Evolutionary conservation across 208 protist genomes (phyloP), one percentile per base, ranked within the genome.

Genomic region (Crithidia expoeki): DNA sequence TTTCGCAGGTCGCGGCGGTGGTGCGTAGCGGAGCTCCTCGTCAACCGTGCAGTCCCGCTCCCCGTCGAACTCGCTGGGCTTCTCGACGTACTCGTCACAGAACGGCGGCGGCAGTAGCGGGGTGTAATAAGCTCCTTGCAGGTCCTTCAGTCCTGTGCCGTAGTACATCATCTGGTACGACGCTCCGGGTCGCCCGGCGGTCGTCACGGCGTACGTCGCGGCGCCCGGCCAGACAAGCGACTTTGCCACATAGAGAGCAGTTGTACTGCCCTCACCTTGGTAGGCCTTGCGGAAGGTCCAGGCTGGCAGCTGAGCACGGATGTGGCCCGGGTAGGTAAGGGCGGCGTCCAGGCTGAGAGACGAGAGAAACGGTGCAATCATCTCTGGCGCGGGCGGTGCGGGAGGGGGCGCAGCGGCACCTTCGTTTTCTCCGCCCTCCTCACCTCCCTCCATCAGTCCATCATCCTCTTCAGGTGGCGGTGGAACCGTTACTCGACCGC

Each of bases 251-350:
- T 94, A 97, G 34, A 84, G 85, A 34, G 80, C 68, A 19, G 57
- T 80, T 12, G 76, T 73, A 77, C 82, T 89, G 67, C 86, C 89
- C 70, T 94, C 89, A 53, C 86, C 83, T 58, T 85, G 81, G 67
- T 88, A 92, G 27, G 80, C 92, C 71, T 90, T 90, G 66, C 92
- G 88, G 67, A 97, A 93, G 38, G 79, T 90, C 94, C 94, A 97
- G 38, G 90, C 80, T 25, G 83, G 77, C 50, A 96, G 72, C 61
- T 83, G 76, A 46, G 74, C 65, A 71, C 86, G 87, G 74, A 85
- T 93, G 81, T 96, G 92, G 0, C 85, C 85, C 3, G 81, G 75
- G 70, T 89, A 96, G 36, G 61, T 64, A 23, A 97, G 76, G 16
- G 84, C 34, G 19, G 76, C 83, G 59, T 97, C 94, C 38, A 84